These are phyloP conservation scores for Scedosporium dehoogii DNA, from an alignment of 2,329 filamentous ascomycete species.

Conservation along the genomic window DNA sequence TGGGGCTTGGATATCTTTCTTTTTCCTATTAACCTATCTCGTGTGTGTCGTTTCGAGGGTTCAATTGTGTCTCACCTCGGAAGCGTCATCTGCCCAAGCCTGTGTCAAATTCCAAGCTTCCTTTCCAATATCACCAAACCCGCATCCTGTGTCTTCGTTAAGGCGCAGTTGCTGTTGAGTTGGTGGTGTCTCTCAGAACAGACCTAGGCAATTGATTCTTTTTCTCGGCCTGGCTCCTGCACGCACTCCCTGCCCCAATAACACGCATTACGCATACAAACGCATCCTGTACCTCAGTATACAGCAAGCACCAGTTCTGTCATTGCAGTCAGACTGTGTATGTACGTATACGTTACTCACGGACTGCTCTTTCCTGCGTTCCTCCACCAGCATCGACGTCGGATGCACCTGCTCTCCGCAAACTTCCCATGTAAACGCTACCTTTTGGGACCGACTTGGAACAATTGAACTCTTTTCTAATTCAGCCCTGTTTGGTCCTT, in stretches of 20 bases:
- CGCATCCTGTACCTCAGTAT: too few relatives aligned
- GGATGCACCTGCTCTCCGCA: not conserved
- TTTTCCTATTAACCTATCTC: not conserved
- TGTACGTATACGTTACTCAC: too few relatives aligned
- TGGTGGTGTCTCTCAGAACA: not conserved
- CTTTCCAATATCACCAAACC: conserved; percentile 1
- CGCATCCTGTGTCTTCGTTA: not conserved
- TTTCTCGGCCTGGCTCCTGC: too few relatives aligned
- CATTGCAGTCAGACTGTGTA: too few relatives aligned
- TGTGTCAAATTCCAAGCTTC: not conserved
- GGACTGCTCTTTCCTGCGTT: not conserved
- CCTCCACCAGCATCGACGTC: not conserved
- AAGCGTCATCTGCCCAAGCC: not conserved
- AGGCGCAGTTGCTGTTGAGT: not conserved
- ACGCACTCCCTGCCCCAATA: too few relatives aligned
- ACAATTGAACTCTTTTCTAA: not conserved
- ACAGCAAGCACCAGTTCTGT: too few relatives aligned
- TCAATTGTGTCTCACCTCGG: not conserved
- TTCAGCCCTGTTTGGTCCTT: not conserved
- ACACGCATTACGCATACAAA: too few relatives aligned
- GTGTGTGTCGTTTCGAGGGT: not conserved
- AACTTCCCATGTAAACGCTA: not conserved
- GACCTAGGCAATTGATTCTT: too few relatives aligned
- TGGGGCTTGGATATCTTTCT: not conserved
- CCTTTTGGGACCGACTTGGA: not conserved